Base-by-base conservation (phyloP, 495 filamentous ascomycete species). In the Tuber aestivum region DNA sequence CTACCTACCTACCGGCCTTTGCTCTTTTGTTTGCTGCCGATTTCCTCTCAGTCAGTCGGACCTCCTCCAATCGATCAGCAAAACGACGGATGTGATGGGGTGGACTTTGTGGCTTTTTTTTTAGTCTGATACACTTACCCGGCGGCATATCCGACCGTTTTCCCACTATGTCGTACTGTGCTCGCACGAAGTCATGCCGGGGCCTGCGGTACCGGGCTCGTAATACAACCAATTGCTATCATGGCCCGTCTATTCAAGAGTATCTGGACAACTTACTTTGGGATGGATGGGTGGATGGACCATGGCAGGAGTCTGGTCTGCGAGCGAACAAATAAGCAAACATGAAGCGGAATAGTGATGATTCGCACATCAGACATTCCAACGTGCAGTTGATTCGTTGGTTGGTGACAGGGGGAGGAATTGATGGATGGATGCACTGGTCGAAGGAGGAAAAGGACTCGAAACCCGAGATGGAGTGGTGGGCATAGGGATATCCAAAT, bases 131-230 rank as follows among this genome's bases (percentile, higher is more conserved):
- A 35, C 32, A 35, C 16, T 7, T 32, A 35, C 14, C 56, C 32
- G 56, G 56, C 56, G 27, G 35, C 56, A 65, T 65, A 65, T 65
- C 56, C 56, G 56, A 65, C 27, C 32, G 14, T 65, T 65, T 65
- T 65, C 56, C 56, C 20, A 20, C 27, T 35, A 12, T 35, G 32
- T 3, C n/a, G 27, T 65, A 18, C 56, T 35, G 9, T 18, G 50
- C n/a, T 27, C 9, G 50, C 50, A 27, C n/a, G n/a, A 9, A 27
- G n/a, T 32, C 50, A 61, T 14, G 50, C 50, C 23, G 50, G 10
- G 48, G 12, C 27, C 56, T 65, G 27, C 56, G 32, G 56, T 65
- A 65, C 32, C 27, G 14, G 27, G 32, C 56, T 35, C 56, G 12
- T 27, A 18, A 18, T 14, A 65, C 56, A 5, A 6, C 27, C 56